phyloP scores from a whole-genome alignment of 23 red algal genomes.

The Pyropia yezoensis region DNA sequence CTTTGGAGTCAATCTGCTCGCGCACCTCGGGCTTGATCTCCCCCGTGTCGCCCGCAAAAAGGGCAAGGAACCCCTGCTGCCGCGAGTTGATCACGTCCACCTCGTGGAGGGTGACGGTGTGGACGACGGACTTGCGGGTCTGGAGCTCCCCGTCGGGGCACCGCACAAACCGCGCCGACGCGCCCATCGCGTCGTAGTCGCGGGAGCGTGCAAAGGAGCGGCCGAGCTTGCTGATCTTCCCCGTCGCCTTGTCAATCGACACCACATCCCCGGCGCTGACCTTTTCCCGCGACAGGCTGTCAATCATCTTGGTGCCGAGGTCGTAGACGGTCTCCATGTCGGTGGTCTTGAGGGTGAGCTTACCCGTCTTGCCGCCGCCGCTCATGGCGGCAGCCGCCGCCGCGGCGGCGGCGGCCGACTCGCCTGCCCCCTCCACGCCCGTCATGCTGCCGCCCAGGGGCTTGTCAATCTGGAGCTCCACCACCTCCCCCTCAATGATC shows the following conservation, averaged over 20 bases:
- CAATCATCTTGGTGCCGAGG: slow-evolving; percentile 89
- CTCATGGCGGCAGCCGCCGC: slow-evolving; percentile 2
- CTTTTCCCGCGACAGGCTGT: slow-evolving; percentile 69
- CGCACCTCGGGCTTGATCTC: slow-evolving; percentile 95
- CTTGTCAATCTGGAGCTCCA: slow-evolving; percentile 90
- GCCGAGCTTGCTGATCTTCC: slow-evolving; percentile 89
- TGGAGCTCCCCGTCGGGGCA: slow-evolving; percentile 97
- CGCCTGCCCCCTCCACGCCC: neutral
- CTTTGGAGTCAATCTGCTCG: slow-evolving; percentile 86
- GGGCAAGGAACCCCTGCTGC: slow-evolving; percentile 94
- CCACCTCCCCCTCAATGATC: slow-evolving; percentile 96
- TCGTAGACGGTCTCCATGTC: slow-evolving; percentile 99
- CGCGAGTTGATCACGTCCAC: slow-evolving; percentile 99
- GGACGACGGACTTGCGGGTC: slow-evolving; percentile 70
- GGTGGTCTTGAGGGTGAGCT: slow-evolving; percentile 95
- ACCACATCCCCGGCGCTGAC: slow-evolving; percentile 87
- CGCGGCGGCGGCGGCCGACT: slow-evolving; percentile 4
- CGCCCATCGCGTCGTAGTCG: slow-evolving; percentile 91
- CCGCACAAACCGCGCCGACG: slow-evolving; percentile 68
- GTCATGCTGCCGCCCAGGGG: slow-evolving; percentile 11
- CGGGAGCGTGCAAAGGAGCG: slow-evolving; percentile 81
- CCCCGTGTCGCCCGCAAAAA: slow-evolving; percentile 96
- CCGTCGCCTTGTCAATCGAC: slow-evolving; percentile 96
- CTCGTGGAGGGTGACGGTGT: slow-evolving; percentile 94
- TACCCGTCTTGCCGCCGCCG: slow-evolving; percentile 53